A percentile compares a stretch with the other conserved stretches of the same genome.
These are phyloP conservation scores for Malania oleifera DNA, from an alignment of 164 flowering plant species.

Conservation along the genomic window DNA sequence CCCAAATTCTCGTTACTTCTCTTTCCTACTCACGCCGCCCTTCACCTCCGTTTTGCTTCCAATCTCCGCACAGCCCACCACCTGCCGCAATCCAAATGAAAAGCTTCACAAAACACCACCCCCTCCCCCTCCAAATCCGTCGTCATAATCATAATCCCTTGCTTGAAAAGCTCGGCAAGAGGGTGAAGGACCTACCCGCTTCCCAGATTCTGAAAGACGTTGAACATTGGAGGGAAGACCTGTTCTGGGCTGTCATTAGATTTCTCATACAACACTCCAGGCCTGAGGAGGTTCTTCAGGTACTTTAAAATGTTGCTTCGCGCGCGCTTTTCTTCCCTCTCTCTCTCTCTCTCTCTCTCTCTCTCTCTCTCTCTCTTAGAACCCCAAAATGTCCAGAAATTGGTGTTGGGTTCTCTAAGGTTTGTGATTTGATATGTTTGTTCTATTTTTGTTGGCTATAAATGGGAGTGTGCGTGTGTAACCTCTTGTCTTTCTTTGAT, in stretches of 20 bases:
- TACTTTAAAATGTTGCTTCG: slow-evolving; percentile 9
- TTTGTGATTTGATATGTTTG: no score
- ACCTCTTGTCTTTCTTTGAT: no score
- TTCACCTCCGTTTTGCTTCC: slow-evolving; percentile 2
- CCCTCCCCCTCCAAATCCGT: slow-evolving; percentile 32
- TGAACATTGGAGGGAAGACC: slow-evolving; percentile 53
- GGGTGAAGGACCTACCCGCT: slow-evolving; percentile 32
- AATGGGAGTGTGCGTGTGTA: no score
- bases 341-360: slow-evolving; percentile 1
- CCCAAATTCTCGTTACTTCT: neutral
- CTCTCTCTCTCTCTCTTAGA: neutral
- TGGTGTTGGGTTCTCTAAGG: neutral
- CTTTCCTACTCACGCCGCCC: neutral
- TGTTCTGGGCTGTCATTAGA: slow-evolving; percentile 49
- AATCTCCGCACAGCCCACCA: slow-evolving; percentile 2
- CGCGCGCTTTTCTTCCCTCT: neutral
- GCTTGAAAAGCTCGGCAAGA: slow-evolving; percentile 25
- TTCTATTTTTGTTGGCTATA: no score
- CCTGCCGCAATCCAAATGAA: neutral
- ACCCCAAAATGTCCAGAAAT: neutral
- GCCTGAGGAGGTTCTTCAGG: slow-evolving; percentile 35
- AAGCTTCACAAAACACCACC: slow-evolving; percentile 17
- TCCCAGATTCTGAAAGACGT: slow-evolving; percentile 35
- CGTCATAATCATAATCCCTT: slow-evolving; percentile 29
- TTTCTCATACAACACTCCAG: slow-evolving; percentile 38